phyloP scores from a whole-genome alignment of 805 yeast species.

The Cyberlindnera subsufficiens region DNA sequence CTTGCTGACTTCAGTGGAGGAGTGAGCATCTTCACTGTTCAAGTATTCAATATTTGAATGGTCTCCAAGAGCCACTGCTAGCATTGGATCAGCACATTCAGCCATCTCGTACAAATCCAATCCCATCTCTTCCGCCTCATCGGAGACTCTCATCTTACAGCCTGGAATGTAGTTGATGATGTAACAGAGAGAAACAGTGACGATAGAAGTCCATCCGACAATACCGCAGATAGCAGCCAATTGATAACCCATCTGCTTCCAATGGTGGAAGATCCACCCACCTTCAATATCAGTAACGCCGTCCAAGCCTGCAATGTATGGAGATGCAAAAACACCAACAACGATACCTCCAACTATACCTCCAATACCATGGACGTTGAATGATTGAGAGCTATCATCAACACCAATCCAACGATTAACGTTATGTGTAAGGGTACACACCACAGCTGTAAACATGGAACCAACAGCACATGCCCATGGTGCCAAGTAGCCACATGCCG shows the following conservation, averaged over 20 bases:
- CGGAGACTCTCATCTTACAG: conserved; percentile 36
- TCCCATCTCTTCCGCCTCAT: conserved; percentile 46
- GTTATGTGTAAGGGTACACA: conserved; percentile 84
- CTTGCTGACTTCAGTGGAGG: background rate
- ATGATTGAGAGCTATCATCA: conserved; percentile 88
- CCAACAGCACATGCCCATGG: conserved; percentile 86
- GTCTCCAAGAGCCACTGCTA: conserved; percentile 2
- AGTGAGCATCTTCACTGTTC: conserved; percentile 9
- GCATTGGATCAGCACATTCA: conserved; percentile 37
- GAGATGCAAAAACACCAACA: conserved; percentile 81
- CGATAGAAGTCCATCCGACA: conserved; percentile 38
- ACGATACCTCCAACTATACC: conserved; percentile 84
- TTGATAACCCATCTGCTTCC: conserved; percentile 88
- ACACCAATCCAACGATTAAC: conserved; percentile 71
- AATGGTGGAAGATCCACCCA: conserved; percentile 91
- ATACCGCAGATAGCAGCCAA: conserved; percentile 48
- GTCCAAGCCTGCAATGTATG: conserved; percentile 84
- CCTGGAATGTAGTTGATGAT: conserved; percentile 48
- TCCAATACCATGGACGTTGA: conserved; percentile 97
- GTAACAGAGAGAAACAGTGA: conserved; percentile 38
- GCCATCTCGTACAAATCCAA: conserved; percentile 46
- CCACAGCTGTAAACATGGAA: conserved; percentile 70
- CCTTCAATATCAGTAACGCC: conserved; percentile 80
- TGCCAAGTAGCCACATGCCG: conserved; percentile 89
- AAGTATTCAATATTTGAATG: conserved; percentile 13